Conservation (phyloP, 805 yeast species). For the Debaryomyces maramus region DNA sequence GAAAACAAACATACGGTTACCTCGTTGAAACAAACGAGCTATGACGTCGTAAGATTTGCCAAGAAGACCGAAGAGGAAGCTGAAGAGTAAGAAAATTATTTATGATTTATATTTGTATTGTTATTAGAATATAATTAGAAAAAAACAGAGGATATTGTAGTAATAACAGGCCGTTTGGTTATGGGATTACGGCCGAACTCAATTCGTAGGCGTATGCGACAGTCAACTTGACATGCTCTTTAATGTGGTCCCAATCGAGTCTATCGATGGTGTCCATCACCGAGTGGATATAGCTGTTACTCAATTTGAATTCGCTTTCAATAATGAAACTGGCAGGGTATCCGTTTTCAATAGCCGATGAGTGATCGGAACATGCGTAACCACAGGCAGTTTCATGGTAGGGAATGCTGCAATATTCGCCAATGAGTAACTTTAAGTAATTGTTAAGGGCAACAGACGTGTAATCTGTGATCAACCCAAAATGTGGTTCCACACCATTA, state of each 20-base stretch:
- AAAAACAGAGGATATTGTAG: too few relatives aligned
- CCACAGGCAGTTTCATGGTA: constrained; percentile 80
- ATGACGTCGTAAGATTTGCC: constrained; percentile 41
- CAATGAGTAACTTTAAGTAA: constrained; percentile 62
- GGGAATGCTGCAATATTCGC: constrained; percentile 63
- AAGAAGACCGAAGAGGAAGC: constrained; percentile 28
- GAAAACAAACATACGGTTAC: constrained; percentile 31
- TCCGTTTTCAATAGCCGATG: constrained; percentile 80
- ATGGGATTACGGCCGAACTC: constrained; percentile 35
- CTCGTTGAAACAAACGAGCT: constrained; percentile 34
- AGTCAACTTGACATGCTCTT: constrained; percentile 76
- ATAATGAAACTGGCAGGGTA: constrained; percentile 81
- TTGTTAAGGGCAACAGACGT: constrained; percentile 54
- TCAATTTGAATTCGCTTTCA: constrained; percentile 67
- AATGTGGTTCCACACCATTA: constrained; percentile 55
- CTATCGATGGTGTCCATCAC: constrained; percentile 78
- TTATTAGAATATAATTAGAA: too few relatives aligned
- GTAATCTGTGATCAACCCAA: constrained; percentile 81
- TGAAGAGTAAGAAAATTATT: constrained; percentile 11
- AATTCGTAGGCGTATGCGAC: constrained; percentile 75
- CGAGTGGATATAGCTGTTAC: constrained; percentile 74
- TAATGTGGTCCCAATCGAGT: constrained; percentile 74
- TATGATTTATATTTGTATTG: constrained; percentile 1
- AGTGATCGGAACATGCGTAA: constrained; percentile 92
- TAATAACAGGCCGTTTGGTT: too few relatives aligned